Evolutionary conservation across 2,329 filamentous ascomycete genomes (phyloP).

Genomic region (Macrophomina pseudophaseolina): DNA sequence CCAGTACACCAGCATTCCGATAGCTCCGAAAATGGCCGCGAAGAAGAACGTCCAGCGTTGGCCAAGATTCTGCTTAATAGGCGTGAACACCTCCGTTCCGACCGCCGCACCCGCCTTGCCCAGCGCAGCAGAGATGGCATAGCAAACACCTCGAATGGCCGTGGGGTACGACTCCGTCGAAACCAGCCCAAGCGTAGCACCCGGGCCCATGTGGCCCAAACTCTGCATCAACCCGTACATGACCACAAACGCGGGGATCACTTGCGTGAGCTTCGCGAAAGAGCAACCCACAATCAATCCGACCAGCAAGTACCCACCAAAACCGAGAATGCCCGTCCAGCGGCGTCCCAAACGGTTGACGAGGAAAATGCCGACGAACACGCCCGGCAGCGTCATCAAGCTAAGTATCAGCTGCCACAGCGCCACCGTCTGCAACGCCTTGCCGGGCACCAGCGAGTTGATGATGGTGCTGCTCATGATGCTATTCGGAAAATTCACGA

Average conservation of each 20-base stretch:
- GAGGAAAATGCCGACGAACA: constrained; percentile 56
- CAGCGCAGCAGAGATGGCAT: constrained; percentile 57
- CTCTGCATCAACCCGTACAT: constrained; percentile 60
- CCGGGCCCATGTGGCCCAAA: constrained; percentile 57
- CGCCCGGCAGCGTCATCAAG: constrained; percentile 54
- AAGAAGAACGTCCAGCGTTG: constrained; percentile 60
- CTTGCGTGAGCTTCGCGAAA: constrained; percentile 55
- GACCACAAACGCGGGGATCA: constrained; percentile 58
- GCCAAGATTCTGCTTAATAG: constrained; percentile 52
- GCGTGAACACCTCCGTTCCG: constrained; percentile 58
- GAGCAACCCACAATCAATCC: constrained; percentile 58
- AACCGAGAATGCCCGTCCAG: constrained; percentile 57
- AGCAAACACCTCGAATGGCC: constrained; percentile 58
- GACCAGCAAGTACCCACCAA: constrained; percentile 57
- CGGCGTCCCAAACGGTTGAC: constrained; percentile 38
- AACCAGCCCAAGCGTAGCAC: constrained; percentile 57
- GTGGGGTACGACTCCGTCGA: constrained; percentile 60
- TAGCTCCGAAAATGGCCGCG: constrained; percentile 49
- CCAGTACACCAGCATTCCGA: constrained; percentile 45
- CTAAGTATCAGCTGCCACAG: constrained; percentile 57
- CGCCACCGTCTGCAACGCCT: constrained; percentile 50
- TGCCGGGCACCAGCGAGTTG: constrained; percentile 44
- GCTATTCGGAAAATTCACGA: constrained; percentile 54
- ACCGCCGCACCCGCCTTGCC: constrained; percentile 59
- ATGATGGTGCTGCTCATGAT: constrained; percentile 55